Evolutionary conservation across 768 basidiomycete species (phyloP).

Genomic region (Pseudohyphozyma bogoriensis): DNA sequence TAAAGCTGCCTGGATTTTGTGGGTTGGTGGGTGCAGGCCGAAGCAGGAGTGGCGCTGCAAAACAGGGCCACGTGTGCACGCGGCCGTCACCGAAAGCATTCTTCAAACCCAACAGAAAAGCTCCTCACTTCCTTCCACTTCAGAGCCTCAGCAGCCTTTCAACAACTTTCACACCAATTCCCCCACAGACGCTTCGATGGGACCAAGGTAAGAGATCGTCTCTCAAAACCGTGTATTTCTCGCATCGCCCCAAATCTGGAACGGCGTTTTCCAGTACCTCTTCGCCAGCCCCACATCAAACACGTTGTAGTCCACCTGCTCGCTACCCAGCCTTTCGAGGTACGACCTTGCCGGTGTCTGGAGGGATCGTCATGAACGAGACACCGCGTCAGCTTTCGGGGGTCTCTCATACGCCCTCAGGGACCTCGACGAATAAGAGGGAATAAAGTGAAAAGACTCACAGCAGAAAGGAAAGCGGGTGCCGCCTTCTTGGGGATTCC

Average conservation of each 20-base stretch:
- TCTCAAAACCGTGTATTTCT: constrained; percentile 14
- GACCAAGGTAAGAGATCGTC: no score
- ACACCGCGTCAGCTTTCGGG: not conserved
- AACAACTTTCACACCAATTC: no score
- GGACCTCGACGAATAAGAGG: no score
- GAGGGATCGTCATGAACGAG: not conserved
- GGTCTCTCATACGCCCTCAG: not conserved
- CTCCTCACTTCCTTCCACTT: no score
- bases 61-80: no score
- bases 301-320: constrained; percentile 18
- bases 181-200: no score
- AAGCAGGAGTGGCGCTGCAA: no score
- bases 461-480: constrained; percentile 21
- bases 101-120: no score
- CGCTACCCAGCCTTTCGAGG: constrained; percentile 5
- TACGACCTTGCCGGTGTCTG: constrained; percentile 19
- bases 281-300: constrained; percentile 5
- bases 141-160: no score
- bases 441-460: not conserved
- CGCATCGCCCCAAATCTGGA: constrained; percentile 24
- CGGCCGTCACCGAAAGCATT: no score
- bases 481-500: constrained; percentile 12
- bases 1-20: no score
- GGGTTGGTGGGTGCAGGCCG: no score
- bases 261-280: constrained; percentile 26